Evolutionary conservation across 306 rosid genomes (phyloP), one percentile per base, ranked within the genome.

Genomic region (Gillenia trifoliata): DNA sequence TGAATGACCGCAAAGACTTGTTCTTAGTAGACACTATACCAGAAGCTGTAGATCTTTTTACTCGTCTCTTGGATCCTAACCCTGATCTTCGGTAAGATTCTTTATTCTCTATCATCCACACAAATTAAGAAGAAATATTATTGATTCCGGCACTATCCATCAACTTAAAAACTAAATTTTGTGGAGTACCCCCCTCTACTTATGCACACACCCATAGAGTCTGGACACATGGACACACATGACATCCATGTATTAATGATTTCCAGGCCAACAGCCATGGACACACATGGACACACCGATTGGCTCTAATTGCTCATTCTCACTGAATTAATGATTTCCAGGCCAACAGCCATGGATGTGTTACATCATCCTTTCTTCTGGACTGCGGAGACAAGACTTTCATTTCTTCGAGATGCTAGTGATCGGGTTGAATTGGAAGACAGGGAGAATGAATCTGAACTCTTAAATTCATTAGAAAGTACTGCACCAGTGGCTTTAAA

Each of bases 371-470:
- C 86, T 43, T 75, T 83, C 69, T 78, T 83, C 70, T 83, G 86
- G 86, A 80, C 41, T 75, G 49, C 75, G 6, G 86, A 70, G 69
- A 79, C 34, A 6, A 75, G 81, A 55, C 75, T 83, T n/a, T 83
- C 83, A 3, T 83, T 83, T 70, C 83, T 83, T 11, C 86, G 83
- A 20, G 86, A 83, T 64, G 77, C 80, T 26, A 83, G 86, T 54
- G 86, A 83, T 57, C 68, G 81, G 38, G 86, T 83, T 65, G 86
- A 83, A 79, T 49, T 79, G 67, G 86, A 83, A 79, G 86, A 83
- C 30, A 75, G 83, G 74, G 86, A 79, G 68, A 75, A 28, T 28
- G 75, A 45, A 13, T 75, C 83, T 0, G 65, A 83, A 45, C 81
- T 83, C 36, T 54, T 83, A 65, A 79, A 73, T 67, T 65, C 83